A percentile compares a stretch with the other conserved stretches of the same genome.
Evolutionary conservation across 176 grass and related monocot species (phyloP).

Genomic region (Coix lacrymajobi): DNA sequence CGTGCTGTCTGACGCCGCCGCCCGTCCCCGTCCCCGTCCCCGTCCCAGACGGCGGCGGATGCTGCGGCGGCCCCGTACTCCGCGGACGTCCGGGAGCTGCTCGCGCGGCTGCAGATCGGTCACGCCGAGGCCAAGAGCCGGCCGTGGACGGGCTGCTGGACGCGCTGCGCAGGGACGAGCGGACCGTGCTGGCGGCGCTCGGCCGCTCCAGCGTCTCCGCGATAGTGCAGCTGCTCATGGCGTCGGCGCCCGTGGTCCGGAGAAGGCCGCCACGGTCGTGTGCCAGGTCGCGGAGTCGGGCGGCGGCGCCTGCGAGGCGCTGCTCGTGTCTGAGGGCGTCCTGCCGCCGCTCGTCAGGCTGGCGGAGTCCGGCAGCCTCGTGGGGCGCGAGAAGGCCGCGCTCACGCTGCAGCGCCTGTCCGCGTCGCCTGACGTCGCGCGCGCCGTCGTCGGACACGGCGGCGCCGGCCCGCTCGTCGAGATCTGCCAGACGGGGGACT

Average conservation of each 20-base stretch:
- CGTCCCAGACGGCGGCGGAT: not conserved
- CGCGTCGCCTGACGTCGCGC: conserved; percentile 42
- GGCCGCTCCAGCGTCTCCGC: conserved; percentile 66
- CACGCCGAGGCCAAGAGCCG: conserved; percentile 65
- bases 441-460: conserved; percentile 58
- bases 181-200: conserved; percentile 50
- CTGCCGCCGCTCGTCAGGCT: conserved; percentile 76
- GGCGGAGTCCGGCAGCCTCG: conserved; percentile 71
- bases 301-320: conserved; percentile 30
- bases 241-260: conserved; percentile 54
- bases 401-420: conserved; percentile 68
- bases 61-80: not conserved
- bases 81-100: conserved; percentile 65
- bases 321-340: conserved; percentile 72
- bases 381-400: conserved; percentile 77
- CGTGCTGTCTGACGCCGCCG: conserved; percentile 55
- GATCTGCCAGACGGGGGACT: conserved; percentile 67
- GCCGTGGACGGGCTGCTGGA: conserved; percentile 72
- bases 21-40: not conserved
- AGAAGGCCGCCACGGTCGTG: conserved; percentile 66
- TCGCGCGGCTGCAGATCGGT: conserved; percentile 89
- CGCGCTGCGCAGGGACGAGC: conserved; percentile 52
- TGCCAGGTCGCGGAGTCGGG: conserved; percentile 58
- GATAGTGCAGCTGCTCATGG: conserved; percentile 75
- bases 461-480: conserved; percentile 71